Evolutionary conservation across 1,284 basidiomycete species (phyloP).

Genomic region (Ceratobasidium papillatum): DNA sequence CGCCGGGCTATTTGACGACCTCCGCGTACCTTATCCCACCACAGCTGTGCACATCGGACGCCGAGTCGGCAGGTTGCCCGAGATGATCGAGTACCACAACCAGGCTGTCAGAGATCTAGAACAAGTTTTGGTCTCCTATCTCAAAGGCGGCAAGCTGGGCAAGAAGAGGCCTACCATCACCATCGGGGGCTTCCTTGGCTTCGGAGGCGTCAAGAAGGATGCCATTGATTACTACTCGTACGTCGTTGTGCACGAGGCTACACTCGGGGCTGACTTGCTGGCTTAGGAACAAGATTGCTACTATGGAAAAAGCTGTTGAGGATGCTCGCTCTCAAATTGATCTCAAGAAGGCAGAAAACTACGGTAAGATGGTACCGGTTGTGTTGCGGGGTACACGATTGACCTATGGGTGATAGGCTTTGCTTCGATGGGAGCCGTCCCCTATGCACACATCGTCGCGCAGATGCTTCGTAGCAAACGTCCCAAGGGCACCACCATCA

Average conservation of each 20-base stretch:
- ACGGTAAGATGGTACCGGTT: constrained; percentile 56
- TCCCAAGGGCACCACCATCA: constrained; percentile 74
- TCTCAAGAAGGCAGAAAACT: constrained; percentile 78
- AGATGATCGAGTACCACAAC: constrained; percentile 86
- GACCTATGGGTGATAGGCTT: constrained; percentile 60
- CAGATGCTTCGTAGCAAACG: constrained; percentile 71
- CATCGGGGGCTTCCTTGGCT: constrained; percentile 75
- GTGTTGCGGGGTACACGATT: constrained; percentile 15
- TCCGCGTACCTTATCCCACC: constrained; percentile 83
- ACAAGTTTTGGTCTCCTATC: constrained; percentile 80
- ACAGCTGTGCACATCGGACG: constrained; percentile 85
- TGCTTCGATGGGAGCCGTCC: constrained; percentile 91
- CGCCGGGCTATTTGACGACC: constrained; percentile 71
- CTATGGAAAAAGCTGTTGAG: constrained; percentile 82
- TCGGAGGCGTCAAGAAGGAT: constrained; percentile 78
- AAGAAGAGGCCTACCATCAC: constrained; percentile 77
- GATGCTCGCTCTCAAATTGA: constrained; percentile 78
- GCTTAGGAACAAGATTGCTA: constrained; percentile 66
- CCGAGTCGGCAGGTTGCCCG: constrained; percentile 75
- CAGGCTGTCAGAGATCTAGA: constrained; percentile 86
- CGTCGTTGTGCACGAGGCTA: constrained; percentile 48
- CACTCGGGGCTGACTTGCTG: constrained; percentile 36
- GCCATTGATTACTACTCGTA: constrained; percentile 87
- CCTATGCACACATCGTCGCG: constrained; percentile 88
- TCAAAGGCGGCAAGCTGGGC: constrained; percentile 78